Evolutionary conservation across 2,329 filamentous ascomycete genomes (phyloP), one percentile per base, ranked within the genome.

Genomic region (Gyromitra esculenta): DNA sequence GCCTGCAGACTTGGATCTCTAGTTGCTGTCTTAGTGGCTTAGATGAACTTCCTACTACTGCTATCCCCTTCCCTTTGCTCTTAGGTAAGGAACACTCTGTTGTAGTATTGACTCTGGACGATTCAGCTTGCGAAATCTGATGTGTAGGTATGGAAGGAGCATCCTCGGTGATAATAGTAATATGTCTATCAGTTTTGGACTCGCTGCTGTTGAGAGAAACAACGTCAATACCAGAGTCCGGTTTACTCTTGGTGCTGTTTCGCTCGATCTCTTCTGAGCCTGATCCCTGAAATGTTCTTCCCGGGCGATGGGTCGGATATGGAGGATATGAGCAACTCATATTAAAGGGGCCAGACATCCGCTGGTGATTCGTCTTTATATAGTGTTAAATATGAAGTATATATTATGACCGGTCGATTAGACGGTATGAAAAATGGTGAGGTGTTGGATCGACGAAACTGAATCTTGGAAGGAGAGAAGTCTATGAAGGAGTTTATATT

Each of bases 261-360:
- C 15, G 57, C 39, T 41, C 37, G 15, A 41, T 25, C 8, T 41
- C 35, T n/a, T 43, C 57, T 2, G 43, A 6, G 18, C 37, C 37
- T 2, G 57, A 6, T 15, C 57, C 57, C 2, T 15, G 57, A 25
- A 21, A 41, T 45, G 39, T 9, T 37, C 21, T 2, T 43, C 57
- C 18, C 1, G 37, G 37, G 25, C n/a, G 37, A 13, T 45, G 25
- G 43, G n/a, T 18, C 43, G 18, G 57, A 37, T 41, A 43, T 18
- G 57, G 37, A 7, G 57, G 57, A 43, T 62, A 62, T 62, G n/a
- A n/a, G 25, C 11, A 62, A 18, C 57, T 43, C 57, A 62, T 62
- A 39, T 39, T 56, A 15, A n/a, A 59, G 39, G 25, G 39, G 13
- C 37, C 37, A 54, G 50, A 54, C 18, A 21, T 21, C 50, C 25